A percentile compares a stretch with the other conserved stretches of the same genome.
Conservation (phyloP, 73 alveolate species). For the Paramecium pentaurelia region DNA sequence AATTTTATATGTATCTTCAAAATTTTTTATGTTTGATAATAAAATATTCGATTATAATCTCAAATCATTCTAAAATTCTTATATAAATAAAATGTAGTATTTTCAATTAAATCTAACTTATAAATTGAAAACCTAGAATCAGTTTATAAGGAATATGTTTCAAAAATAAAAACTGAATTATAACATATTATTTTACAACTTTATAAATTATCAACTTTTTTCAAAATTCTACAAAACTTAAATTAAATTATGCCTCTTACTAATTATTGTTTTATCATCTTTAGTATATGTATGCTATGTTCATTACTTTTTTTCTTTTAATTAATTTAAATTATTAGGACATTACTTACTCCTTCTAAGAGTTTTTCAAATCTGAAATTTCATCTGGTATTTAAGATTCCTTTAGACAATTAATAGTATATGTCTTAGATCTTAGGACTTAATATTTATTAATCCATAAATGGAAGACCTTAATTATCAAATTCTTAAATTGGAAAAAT, state of each 20-base stretch:
- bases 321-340: no score
- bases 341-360: neutral
- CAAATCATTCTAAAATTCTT: neutral
- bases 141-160: no score
- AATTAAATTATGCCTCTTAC: neutral
- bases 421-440: neutral
- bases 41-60: neutral
- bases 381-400: no score
- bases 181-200: neutral
- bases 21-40: neutral
- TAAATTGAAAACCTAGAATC: neutral
- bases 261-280: no score
- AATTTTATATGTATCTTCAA: neutral
- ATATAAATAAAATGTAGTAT: no score
- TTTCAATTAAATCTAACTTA: no score
- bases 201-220: no score
- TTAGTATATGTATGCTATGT: no score
- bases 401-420: no score
- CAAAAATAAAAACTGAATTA: no score
- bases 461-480: no score
- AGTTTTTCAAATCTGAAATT: neutral
- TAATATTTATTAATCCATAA: neutral
- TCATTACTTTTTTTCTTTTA: neutral
- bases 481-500: no score
- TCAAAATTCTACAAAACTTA: neutral